Evolutionary conservation across 257 asterid genomes (phyloP).

Genomic region (Paulownia fortunei): DNA sequence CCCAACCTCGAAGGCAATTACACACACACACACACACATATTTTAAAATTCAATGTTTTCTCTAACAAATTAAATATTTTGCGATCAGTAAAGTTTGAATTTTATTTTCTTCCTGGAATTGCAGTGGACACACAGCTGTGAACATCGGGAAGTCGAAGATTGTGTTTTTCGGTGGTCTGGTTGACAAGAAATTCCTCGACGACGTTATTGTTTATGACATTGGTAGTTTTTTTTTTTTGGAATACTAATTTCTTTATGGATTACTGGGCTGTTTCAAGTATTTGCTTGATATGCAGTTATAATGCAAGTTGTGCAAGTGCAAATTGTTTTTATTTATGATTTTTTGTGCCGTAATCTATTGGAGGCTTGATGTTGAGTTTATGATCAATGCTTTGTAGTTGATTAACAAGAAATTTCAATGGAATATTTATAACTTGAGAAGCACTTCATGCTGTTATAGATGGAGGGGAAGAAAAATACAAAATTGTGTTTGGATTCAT

Average conservation of each 20-base stretch:
- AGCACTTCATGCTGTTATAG: not conserved
- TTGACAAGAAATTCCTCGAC: constrained; percentile 82
- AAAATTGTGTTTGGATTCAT: not conserved
- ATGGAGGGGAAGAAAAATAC: not conserved
- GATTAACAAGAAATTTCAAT: not conserved
- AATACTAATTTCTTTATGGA: not conserved
- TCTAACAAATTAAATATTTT: not conserved
- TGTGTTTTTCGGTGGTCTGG: constrained; percentile 84
- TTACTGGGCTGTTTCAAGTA: not conserved
- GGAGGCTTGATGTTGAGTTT: not conserved
- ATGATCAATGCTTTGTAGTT: not conserved
- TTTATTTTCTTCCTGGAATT: constrained; percentile 12
- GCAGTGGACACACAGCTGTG: constrained; percentile 94
- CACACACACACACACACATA: not conserved
- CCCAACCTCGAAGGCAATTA: constrained; percentile 80
- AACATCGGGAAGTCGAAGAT: constrained; percentile 90
- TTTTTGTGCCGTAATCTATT: not conserved
- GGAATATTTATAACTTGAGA: not conserved
- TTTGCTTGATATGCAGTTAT: not conserved
- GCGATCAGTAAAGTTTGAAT: constrained; percentile 3
- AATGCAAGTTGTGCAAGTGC: constrained; percentile 1
- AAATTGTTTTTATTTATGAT: not conserved
- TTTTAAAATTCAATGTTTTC: not conserved
- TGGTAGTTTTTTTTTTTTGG: constrained; percentile 53
- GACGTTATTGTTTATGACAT: constrained; percentile 78